These are phyloP conservation scores for Phialocephala sp. DNA, from an alignment of 2,329 filamentous ascomycete species.

Conservation along the genomic window DNA sequence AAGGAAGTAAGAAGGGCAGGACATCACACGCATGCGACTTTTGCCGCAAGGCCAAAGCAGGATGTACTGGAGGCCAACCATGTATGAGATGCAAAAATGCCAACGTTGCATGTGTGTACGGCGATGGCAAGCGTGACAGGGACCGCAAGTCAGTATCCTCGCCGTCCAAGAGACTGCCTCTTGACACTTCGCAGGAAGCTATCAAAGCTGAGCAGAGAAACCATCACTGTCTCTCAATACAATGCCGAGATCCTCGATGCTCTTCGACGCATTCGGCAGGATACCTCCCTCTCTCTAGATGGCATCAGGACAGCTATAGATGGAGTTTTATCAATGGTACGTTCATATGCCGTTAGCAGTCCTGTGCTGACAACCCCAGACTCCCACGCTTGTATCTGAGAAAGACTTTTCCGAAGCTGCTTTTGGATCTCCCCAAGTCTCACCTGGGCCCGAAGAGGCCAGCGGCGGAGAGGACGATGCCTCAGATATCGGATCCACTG, in stretches of 20 bases:
- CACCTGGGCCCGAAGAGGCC: slow-evolving; percentile 16
- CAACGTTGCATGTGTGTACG: slow-evolving; percentile 34
- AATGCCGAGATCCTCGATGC: slow-evolving; percentile 30
- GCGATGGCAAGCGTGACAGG: slow-evolving; percentile 40
- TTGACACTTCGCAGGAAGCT: slow-evolving; percentile 27
- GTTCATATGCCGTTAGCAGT: background rate
- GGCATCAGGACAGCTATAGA: slow-evolving; percentile 32
- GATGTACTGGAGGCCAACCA: slow-evolving; percentile 44
- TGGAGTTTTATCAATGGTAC: slow-evolving; percentile 34
- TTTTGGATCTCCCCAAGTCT: slow-evolving; percentile 4
- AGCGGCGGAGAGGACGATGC: slow-evolving; percentile 27
- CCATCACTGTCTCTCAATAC: slow-evolving; percentile 25
- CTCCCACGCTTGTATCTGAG: slow-evolving; percentile 14
- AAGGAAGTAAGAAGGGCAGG: slow-evolving; percentile 31
- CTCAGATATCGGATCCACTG: slow-evolving; percentile 38
- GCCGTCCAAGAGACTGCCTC: background rate
- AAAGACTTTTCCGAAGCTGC: slow-evolving; percentile 8
- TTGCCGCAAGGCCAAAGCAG: slow-evolving; percentile 46
- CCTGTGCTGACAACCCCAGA: slow-evolving; percentile 17
- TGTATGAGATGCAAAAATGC: slow-evolving; percentile 42
- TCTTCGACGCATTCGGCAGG: slow-evolving; percentile 32
- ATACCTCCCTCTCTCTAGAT: slow-evolving; percentile 27
- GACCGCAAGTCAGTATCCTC: slow-evolving; percentile 33
- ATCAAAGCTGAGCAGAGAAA: slow-evolving; percentile 33
- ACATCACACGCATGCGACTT: slow-evolving; percentile 43